A percentile compares a stretch with the other conserved stretches of the same genome.
phyloP scores from a whole-genome alignment of 2,329 filamentous ascomycete species.

The Orbilia quercus region DNA sequence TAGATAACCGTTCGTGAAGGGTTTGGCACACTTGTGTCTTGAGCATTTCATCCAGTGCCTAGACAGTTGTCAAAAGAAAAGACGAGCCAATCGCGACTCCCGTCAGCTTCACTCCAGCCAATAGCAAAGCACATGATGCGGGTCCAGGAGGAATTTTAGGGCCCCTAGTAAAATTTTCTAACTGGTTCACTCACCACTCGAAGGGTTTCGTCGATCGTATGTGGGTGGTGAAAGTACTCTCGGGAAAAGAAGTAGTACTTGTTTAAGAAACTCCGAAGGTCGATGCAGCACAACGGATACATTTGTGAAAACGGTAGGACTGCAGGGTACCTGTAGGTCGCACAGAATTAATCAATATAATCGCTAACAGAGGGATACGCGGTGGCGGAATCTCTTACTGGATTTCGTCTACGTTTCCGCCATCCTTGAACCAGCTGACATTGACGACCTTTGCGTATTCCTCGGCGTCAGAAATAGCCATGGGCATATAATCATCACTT shows the following conservation, averaged over 20 bases:
- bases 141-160: conserved; percentile 19
- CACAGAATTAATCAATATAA: conserved; percentile 23
- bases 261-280: conserved; percentile 96
- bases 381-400: conserved; percentile 67
- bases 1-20: conserved; percentile 85
- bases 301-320: conserved; percentile 98
- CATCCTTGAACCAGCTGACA: conserved; percentile 93
- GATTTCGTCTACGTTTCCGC: conserved; percentile 79
- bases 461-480: conserved; percentile 89
- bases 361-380: conserved; percentile 2
- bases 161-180: conserved; percentile 62
- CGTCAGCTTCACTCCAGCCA: conserved; percentile 26
- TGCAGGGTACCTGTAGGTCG: conserved; percentile 77
- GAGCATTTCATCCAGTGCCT: conserved; percentile 94
- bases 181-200: conserved; percentile 69
- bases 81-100: conserved; percentile 45
- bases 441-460: conserved; percentile 97
- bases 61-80: conserved; percentile 46
- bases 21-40: conserved; percentile 91
- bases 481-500: conserved; percentile 99
- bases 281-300: conserved; percentile 98
- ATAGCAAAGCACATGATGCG: conserved; percentile 49
- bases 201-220: conserved; percentile 89
- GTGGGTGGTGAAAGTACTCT: conserved; percentile 91
- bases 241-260: conserved; percentile 98